Conservation (phyloP, 352 stramenopile species). For the Phytophthora capsici region DNA sequence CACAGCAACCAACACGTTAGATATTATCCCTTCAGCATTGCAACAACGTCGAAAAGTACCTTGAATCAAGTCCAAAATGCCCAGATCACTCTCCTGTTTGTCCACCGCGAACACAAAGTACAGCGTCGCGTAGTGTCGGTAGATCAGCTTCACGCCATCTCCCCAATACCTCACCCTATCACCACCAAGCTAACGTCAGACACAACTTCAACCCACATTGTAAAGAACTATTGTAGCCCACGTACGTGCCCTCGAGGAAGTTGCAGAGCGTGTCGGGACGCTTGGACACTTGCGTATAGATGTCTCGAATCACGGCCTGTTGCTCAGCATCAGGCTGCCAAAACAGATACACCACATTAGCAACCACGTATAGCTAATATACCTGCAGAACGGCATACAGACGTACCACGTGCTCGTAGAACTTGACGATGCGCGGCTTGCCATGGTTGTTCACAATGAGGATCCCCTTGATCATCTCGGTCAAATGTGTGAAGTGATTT, state of each 20-base stretch:
- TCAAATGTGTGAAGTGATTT: slow-evolving; percentile 4
- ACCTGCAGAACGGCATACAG: neutral
- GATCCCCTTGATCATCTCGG: slow-evolving; percentile 98
- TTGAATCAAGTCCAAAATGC: slow-evolving; percentile 99
- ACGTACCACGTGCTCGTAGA: slow-evolving; percentile 98
- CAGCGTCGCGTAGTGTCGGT: slow-evolving; percentile 99
- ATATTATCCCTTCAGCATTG: neutral
- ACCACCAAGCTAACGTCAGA: too few relatives aligned
- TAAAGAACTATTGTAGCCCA: neutral
- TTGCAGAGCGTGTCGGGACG: slow-evolving; percentile 99
- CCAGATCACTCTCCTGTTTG: slow-evolving; percentile 98
- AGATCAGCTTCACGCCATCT: slow-evolving; percentile 99
- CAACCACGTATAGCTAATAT: neutral
- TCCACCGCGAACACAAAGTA: slow-evolving; percentile 99
- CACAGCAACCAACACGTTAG: slow-evolving; percentile 1
- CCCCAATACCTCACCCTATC: slow-evolving; percentile 92
- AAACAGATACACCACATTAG: slow-evolving; percentile 2
- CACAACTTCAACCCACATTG: neutral
- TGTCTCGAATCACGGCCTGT: slow-evolving; percentile 97
- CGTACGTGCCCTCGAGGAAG: slow-evolving; percentile 97
- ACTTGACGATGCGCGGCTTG: slow-evolving; percentile 98
- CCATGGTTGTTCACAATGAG: slow-evolving; percentile 99
- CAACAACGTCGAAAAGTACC: slow-evolving; percentile 46
- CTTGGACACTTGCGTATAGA: slow-evolving; percentile 99
- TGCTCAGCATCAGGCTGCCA: slow-evolving; percentile 94